Percentiles rank a stretch among this genome's conserved stretches.
These are phyloP conservation scores for Hapsidospora chrysogenum DNA, from an alignment of 495 filamentous ascomycete species.

Conservation along the genomic window DNA sequence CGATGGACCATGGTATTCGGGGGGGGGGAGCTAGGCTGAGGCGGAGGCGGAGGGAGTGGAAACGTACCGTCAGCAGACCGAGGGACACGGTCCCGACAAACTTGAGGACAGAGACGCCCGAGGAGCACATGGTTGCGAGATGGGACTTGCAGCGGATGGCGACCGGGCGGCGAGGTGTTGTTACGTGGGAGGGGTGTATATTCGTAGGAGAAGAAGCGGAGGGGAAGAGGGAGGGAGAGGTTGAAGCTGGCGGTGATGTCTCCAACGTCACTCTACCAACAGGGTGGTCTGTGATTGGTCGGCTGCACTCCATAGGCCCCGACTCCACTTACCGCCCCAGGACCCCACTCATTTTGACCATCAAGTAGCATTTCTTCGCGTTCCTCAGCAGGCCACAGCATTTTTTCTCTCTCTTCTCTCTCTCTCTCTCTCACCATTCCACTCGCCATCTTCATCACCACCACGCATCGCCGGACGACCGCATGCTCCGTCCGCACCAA, in stretches of 20 bases:
- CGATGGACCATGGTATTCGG: no score
- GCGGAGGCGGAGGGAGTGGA: not conserved
- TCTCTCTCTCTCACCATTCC: no score
- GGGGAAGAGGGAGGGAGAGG: not conserved
- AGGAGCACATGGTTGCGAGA: conserved; percentile 39
- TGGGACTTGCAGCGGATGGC: not conserved
- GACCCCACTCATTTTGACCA: no score
- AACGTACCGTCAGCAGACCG: conserved; percentile 67
- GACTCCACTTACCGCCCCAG: no score
- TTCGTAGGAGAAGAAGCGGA: not conserved
- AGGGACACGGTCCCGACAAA: conserved; percentile 81
- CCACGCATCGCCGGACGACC: no score
- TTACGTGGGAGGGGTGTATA: not conserved
- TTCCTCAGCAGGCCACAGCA: conserved; percentile 1
- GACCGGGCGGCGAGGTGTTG: not conserved
- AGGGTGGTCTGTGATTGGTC: no score
- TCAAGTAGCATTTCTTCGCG: no score
- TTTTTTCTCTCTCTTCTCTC: not conserved
- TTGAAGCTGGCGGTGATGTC: not conserved
- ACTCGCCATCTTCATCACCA: no score
- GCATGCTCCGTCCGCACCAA: no score
- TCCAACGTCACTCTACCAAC: no score
- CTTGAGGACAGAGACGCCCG: conserved; percentile 57
- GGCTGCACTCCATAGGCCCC: no score
- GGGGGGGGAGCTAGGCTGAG: not conserved